Conservation (phyloP, 1,284 basidiomycete genomes). For the Singerocomus rubriflavus region DNA sequence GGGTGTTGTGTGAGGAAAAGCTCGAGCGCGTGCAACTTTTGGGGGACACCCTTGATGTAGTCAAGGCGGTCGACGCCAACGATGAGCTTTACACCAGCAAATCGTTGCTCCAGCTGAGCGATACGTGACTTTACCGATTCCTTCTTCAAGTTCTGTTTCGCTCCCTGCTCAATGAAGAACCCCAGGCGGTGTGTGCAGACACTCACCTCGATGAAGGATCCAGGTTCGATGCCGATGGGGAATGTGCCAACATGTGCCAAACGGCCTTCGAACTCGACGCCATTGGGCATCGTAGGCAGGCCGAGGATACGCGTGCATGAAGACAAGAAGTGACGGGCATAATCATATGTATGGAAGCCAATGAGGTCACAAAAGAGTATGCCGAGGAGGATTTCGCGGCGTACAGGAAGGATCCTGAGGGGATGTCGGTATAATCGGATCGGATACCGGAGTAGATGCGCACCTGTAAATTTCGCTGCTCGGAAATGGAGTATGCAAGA, state of each 20-base stretch:
- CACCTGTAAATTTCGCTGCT: slow-evolving; percentile 97
- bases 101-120: slow-evolving; percentile 80
- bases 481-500: slow-evolving; percentile 98
- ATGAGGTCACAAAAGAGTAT: slow-evolving; percentile 95
- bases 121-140: slow-evolving; percentile 80
- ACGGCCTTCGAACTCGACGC: slow-evolving; percentile 93
- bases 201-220: slow-evolving; percentile 80
- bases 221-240: slow-evolving; percentile 97
- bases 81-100: slow-evolving; percentile 95
- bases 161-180: slow-evolving; percentile 3
- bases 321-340: slow-evolving; percentile 98
- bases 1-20: slow-evolving; percentile 96
- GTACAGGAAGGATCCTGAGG: slow-evolving; percentile 88
- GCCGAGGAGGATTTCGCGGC: slow-evolving; percentile 94
- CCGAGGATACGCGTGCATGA: slow-evolving; percentile 96
- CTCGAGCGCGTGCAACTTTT: slow-evolving; percentile 96
- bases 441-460: slow-evolving; percentile 28
- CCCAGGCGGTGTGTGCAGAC: not conserved
- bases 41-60: slow-evolving; percentile 99
- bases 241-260: slow-evolving; percentile 97
- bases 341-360: slow-evolving; percentile 99
- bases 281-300: slow-evolving; percentile 97
- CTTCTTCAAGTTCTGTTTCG: slow-evolving; percentile 67
- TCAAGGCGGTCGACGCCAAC: slow-evolving; percentile 97
- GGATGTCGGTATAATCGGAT: slow-evolving; percentile 7